Base-by-base conservation (phyloP, 169 alveolate genomes). In the Cryptosporidium tyzzeri region DNA sequence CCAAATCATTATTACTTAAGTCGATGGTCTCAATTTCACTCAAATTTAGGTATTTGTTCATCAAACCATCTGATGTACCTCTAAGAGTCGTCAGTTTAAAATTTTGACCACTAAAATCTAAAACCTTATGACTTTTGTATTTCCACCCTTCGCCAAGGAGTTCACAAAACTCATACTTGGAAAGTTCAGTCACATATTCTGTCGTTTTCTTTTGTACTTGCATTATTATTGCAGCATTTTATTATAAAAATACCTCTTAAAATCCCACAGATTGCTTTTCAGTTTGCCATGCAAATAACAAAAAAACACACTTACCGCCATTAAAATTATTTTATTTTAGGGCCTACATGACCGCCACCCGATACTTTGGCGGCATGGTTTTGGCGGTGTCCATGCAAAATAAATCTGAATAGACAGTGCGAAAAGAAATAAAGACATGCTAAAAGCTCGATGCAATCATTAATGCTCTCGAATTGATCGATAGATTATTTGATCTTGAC, bases 61-160 rank as follows among this genome's bases (percentile, higher is more conserved):
- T 6, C 70, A 80, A 41, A 9, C 89, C 89, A 21, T 26, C 41
- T 44, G 59, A 23, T 21, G 48, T 14, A 8, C 89, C 75, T 26
- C 89, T 65, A 9, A 80, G 70, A 45, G 89, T 62, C 12, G 33
- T 80, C 45, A 80, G 26, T 39, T 45, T 37, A 53, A 80, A 80
- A 16, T 45, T 35, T 8, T 58, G 55, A 16, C 89, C 89, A 61
- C 89, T 80, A 67, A 80, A 80, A 80, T 80, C 89, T 23, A 80
- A 53, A 37, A 80, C 41, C 29, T 80, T 80, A 9, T 59, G 89
- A 8, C 39, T 44, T 31, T 80, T 59, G 8, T 61, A 9, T 44
- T 80, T 80, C 89, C 89, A 80, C 16, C 68, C 89, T 41, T 45
- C 45, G 8, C 89, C 89, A 9, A 80, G 65, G 7, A 80, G 62